phyloP scores from a whole-genome alignment of 2,329 filamentous ascomycete genomes.

The Ramularia endophylla region DNA sequence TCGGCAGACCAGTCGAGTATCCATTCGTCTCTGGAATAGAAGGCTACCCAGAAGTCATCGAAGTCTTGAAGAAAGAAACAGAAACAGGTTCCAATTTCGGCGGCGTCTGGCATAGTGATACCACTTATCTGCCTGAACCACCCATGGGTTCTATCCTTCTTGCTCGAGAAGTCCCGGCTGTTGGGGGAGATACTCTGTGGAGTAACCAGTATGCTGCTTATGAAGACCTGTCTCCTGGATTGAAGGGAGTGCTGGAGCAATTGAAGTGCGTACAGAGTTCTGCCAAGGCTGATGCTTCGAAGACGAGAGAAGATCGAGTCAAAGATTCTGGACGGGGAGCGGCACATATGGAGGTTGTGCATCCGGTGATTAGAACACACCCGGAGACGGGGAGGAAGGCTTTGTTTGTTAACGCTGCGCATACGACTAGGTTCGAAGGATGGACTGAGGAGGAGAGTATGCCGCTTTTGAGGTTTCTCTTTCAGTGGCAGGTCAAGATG shows the following conservation, averaged over 20 bases:
- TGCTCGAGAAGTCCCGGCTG: slow-evolving; percentile 16
- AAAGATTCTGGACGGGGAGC: slow-evolving; percentile 65
- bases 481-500: slow-evolving; percentile 63
- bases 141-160: slow-evolving; percentile 21
- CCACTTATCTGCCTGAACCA: slow-evolving; percentile 18
- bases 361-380: slow-evolving; percentile 74
- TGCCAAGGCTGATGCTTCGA: slow-evolving; percentile 47
- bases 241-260: slow-evolving; percentile 67
- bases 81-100: slow-evolving; percentile 21
- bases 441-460: slow-evolving; percentile 82
- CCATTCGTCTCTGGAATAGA: slow-evolving; percentile 22
- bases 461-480: slow-evolving; percentile 65
- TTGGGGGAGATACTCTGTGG: slow-evolving; percentile 79
- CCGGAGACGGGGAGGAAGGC: slow-evolving; percentile 73
- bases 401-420: slow-evolving; percentile 74
- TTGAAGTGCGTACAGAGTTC: slow-evolving; percentile 63
- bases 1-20: slow-evolving; percentile 60
- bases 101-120: slow-evolving; percentile 24
- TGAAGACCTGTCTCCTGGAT: slow-evolving; percentile 69
- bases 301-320: slow-evolving; percentile 34
- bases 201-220: slow-evolving; percentile 74
- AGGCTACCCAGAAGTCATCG: slow-evolving; percentile 19
- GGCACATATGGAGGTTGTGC: slow-evolving; percentile 65
- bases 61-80: slow-evolving; percentile 20
- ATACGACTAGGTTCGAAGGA: slow-evolving; percentile 73